A percentile compares a stretch with the other conserved stretches of the same genome.
Conservation (phyloP, 805 yeast species). For the Candida boleticola region DNA sequence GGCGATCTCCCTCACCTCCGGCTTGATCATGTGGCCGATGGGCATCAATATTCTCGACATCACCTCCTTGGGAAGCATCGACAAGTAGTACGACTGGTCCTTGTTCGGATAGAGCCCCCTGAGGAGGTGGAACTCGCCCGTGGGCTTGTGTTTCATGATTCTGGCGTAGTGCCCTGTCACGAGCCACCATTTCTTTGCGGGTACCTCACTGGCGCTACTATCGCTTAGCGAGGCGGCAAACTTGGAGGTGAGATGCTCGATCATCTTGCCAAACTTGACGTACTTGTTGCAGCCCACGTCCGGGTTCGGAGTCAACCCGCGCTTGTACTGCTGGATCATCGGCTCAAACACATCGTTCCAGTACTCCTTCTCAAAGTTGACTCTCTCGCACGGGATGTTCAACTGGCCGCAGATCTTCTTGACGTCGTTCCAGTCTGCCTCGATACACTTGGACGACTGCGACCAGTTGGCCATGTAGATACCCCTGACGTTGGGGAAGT, state of each 20-base stretch:
- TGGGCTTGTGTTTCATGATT: slow-evolving; percentile 33
- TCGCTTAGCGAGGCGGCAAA: slow-evolving; percentile 14
- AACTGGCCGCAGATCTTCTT: slow-evolving; percentile 58
- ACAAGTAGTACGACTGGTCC: slow-evolving; percentile 90
- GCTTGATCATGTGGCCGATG: slow-evolving; percentile 73
- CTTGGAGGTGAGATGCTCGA: slow-evolving; percentile 48
- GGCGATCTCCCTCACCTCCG: slow-evolving; percentile 72
- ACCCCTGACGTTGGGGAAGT: slow-evolving; percentile 65
- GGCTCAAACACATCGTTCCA: slow-evolving; percentile 94
- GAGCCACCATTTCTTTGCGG: slow-evolving; percentile 61
- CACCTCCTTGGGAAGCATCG: slow-evolving; percentile 53
- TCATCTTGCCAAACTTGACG: slow-evolving; percentile 82
- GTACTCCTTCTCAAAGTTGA: slow-evolving; percentile 85
- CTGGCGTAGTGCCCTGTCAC: slow-evolving; percentile 86
- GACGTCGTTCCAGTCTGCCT: slow-evolving; percentile 87
- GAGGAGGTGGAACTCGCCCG: slow-evolving; percentile 45
- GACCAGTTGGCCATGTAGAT: slow-evolving; percentile 95
- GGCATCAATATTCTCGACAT: slow-evolving; percentile 66
- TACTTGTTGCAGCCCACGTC: slow-evolving; percentile 84
- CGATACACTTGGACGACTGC: slow-evolving; percentile 66
- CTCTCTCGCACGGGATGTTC: slow-evolving; percentile 67
- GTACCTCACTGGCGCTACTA: neutral
- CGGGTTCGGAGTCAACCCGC: slow-evolving; percentile 90
- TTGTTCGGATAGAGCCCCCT: slow-evolving; percentile 60
- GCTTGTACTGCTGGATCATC: slow-evolving; percentile 70